Evolutionary conservation across 768 basidiomycete genomes (phyloP), one percentile per base, ranked within the genome.

Genomic region (Mycena pura): DNA sequence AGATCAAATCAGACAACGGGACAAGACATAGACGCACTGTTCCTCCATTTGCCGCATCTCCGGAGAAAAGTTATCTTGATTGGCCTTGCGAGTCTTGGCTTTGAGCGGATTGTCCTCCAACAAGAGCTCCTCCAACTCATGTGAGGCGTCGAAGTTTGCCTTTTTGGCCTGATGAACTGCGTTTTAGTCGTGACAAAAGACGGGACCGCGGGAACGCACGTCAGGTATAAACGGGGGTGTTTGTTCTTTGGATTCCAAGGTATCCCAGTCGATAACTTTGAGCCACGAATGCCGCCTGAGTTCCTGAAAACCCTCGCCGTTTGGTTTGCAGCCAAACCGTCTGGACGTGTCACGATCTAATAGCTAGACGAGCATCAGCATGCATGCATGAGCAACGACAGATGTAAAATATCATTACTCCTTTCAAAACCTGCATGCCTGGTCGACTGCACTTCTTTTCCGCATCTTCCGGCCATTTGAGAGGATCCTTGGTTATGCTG

Each of bases 31-130:
- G 36, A 78, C 85, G 60, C 69, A 98, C 95, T 96, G 95, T 73
- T 98, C 95, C 76, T 99, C 97, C 95, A 99, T 97, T 78, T 95
- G 90, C 61, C 92, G 81, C 93, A 96, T 95, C 75, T 99, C 97
- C 0, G 86, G 84, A 62, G 91, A 93, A 50, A 99, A 76, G 57
- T 87, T 89, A 68, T 97, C 96, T 66, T 95, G 92, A 58, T 91
- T 92, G 9, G 88, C 89, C 73, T 96, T 98, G 49, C 96, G 87
- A 62, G 91, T 89, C 71, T 94, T 90, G 9, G 96, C 96, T 73
- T 98, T 98, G 55, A 99, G 81, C 40, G 96, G 96, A 68, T 99
- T 98, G 72, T 98, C 96, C 75, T 99, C 96, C 17, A 99, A 78
- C 11, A 99, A 76, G 21, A 99, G 82, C 76, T 99, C 96, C 71